Base-by-base conservation (phyloP, 768 basidiomycete genomes). In the Neoboletus brunneissimus region DNA sequence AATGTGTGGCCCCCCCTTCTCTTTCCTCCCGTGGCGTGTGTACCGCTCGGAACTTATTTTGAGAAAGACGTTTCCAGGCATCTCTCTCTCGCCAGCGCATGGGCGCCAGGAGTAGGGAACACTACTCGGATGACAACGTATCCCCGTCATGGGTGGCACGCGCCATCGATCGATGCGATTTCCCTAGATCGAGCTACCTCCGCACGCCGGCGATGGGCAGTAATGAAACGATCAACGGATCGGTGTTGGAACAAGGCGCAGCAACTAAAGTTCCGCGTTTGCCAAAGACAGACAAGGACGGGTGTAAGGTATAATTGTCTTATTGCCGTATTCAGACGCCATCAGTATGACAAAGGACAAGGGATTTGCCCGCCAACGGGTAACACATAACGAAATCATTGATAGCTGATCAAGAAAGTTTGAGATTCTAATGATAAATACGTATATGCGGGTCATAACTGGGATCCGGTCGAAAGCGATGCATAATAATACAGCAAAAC, bases 401-500 rank as follows among this genome's bases (percentile, higher is more conserved):
- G 64, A 65, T 67, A 61, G 62, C 43, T 66, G 51, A 57, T 61
- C 63, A 68, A 66, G 58, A 64, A 66, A 63, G 23, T 42, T 48
- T 41, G 20, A 16, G 38, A 48, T 66, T 66, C 57, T 55, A 53
- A 10, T 20, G 18, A 61, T 69, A 69, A 67, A 67, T 67, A 67
- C 16, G 45, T 50, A 48, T 43, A 29, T 51, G 44, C 47, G 4
- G 48, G 45, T 58, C 53, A 48, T 57, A 43, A 50, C 49, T 45
- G 32, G 25, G 27, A 51, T 67, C 58, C 60, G 41, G 52, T 55
- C 29, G 50, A 69, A 47, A 58, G 59, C 57, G 56, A 48, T 60
- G 66, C 55, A 67, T 66, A 48, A 46, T 47, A 48, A 68, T 72
- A 70, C 61, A 72, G 58, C 60, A 59, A 70, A 50, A 60, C 48